phyloP scores from a whole-genome alignment of 257 asterid genomes.

The Henckelia pumila region DNA sequence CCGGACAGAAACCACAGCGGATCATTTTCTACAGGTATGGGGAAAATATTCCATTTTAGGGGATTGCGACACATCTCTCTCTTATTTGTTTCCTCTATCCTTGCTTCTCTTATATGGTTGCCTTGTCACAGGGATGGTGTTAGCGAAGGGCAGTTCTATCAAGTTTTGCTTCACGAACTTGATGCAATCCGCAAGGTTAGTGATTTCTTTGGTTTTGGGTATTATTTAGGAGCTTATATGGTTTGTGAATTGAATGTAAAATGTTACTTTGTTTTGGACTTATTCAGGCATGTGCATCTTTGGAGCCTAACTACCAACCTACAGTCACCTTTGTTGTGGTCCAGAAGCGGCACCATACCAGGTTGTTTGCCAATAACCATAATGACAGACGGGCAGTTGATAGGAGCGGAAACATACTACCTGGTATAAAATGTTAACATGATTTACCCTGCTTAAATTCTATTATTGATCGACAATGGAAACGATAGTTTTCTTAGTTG shows the following conservation, averaged over 20 bases:
- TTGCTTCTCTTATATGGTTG: background rate
- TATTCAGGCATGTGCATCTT: slow-evolving; percentile 82
- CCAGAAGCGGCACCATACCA: slow-evolving; percentile 94
- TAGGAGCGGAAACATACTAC: slow-evolving; percentile 84
- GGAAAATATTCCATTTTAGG: background rate
- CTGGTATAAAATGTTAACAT: slow-evolving; percentile 44
- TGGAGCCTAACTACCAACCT: slow-evolving; percentile 93
- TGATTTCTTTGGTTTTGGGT: slow-evolving; percentile 1
- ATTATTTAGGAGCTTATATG: background rate
- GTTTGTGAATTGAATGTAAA: background rate
- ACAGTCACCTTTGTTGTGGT: slow-evolving; percentile 95
- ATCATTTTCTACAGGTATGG: slow-evolving; percentile 36
- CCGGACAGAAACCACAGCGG: slow-evolving; percentile 24
- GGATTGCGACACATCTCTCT: background rate
- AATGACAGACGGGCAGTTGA: slow-evolving; percentile 60
- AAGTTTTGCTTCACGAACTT: slow-evolving; percentile 87
- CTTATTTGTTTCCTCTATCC: background rate
- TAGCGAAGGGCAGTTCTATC: slow-evolving; percentile 96
- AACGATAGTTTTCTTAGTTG: background rate
- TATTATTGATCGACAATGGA: background rate
- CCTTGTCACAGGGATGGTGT: slow-evolving; percentile 77
- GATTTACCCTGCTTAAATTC: background rate
- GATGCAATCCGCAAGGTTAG: slow-evolving; percentile 92
- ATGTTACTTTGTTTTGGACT: background rate
- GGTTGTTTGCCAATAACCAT: slow-evolving; percentile 83